A percentile compares a stretch with the other conserved stretches of the same genome.
Conservation (phyloP, 208 protist genomes). For the Acanthamoeba castellanii region DNA sequence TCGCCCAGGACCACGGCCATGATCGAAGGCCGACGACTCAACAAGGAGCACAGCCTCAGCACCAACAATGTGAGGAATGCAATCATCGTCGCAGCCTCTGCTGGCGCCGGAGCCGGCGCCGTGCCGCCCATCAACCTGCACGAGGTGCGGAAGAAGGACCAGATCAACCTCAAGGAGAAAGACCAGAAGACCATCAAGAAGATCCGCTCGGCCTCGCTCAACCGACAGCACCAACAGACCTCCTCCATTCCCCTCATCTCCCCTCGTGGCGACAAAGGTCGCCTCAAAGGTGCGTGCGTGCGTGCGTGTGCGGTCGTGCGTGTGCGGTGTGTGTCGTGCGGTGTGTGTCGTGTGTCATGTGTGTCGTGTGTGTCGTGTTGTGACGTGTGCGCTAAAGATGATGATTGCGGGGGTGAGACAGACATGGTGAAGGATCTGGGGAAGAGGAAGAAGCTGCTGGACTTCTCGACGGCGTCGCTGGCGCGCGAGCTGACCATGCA, state of each 20-base stretch:
- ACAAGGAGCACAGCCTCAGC: conserved; percentile 12
- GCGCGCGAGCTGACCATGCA: conserved; percentile 50
- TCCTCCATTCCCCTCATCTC: conserved; percentile 2
- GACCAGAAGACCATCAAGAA: conserved; percentile 49
- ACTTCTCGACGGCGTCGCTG: neutral
- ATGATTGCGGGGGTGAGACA: neutral
- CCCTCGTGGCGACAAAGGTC: neutral
- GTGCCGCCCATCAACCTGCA: conserved; percentile 4
- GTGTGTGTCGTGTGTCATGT: too few species aligned
- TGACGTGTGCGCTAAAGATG: too few species aligned
- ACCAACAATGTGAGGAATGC: neutral
- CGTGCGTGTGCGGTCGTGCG: too few species aligned
- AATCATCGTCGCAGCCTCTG: neutral
- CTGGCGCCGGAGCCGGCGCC: neutral
- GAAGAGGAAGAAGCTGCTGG: neutral
- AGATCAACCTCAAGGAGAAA: conserved; percentile 15
- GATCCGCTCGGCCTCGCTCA: conserved; percentile 18
- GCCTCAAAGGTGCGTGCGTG: neutral
- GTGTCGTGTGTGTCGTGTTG: too few species aligned
- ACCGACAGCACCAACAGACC: neutral
- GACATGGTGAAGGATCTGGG: neutral
- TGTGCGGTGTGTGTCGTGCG: too few species aligned
- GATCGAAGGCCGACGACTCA: neutral
- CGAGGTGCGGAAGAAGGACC: conserved; percentile 16
- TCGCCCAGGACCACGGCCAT: neutral